Conservation (phyloP, 169 alveolate genomes). For the Babesia gibsoni region DNA sequence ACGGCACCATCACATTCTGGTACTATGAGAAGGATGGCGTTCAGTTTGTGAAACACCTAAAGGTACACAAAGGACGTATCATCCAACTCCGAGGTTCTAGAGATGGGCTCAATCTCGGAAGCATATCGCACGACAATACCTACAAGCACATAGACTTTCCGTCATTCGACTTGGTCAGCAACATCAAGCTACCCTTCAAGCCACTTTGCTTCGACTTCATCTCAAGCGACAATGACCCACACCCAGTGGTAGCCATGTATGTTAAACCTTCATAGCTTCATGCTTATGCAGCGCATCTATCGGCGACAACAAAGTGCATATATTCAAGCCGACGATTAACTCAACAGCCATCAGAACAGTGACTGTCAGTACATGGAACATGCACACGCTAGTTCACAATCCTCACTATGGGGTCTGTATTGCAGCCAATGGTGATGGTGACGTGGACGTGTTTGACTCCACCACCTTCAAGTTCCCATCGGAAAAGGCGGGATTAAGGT, state of each 20-base stretch:
- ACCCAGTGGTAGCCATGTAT: slow-evolving; percentile 69
- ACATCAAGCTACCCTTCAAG: slow-evolving; percentile 58
- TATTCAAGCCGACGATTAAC: slow-evolving; percentile 52
- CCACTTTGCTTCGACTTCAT: slow-evolving; percentile 77
- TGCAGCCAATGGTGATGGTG: slow-evolving; percentile 76
- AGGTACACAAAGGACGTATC: slow-evolving; percentile 86
- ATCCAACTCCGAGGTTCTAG: slow-evolving; percentile 71
- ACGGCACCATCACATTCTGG: slow-evolving; percentile 97
- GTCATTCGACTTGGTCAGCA: slow-evolving; percentile 73
- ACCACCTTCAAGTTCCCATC: slow-evolving; percentile 74
- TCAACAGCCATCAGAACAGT: slow-evolving; percentile 10
- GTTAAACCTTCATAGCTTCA: background rate
- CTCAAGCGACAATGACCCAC: slow-evolving; percentile 31
- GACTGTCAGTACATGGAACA: slow-evolving; percentile 18
- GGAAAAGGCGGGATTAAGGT: slow-evolving; percentile 20
- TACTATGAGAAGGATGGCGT: slow-evolving; percentile 89
- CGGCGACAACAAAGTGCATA: slow-evolving; percentile 14
- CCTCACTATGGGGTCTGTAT: slow-evolving; percentile 67
- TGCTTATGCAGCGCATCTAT: slow-evolving; percentile 5
- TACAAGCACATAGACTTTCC: slow-evolving; percentile 77
- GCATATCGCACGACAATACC: slow-evolving; percentile 78
- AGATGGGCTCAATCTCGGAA: slow-evolving; percentile 78
- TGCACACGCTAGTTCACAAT: slow-evolving; percentile 68
- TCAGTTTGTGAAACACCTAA: slow-evolving; percentile 94
- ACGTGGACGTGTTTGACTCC: slow-evolving; percentile 78